These are phyloP conservation scores for Pulveroboletus ravenelii DNA, from an alignment of 768 basidiomycete genomes.

Conservation along the genomic window DNA sequence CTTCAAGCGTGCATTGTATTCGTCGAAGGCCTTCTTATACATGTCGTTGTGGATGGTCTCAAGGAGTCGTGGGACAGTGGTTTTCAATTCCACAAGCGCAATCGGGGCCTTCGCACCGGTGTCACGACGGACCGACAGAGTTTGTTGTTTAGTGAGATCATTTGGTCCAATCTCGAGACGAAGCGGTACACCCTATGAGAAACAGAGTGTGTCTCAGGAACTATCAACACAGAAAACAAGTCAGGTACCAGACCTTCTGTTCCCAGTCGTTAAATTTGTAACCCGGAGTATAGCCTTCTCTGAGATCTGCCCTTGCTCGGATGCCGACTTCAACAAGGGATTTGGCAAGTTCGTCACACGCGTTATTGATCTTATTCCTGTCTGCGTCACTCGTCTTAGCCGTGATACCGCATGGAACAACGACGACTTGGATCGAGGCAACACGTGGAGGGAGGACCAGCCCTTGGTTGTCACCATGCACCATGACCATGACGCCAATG, in stretches of 20 bases:
- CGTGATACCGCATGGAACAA: slow-evolving; percentile 95
- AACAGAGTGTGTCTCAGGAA: neutral
- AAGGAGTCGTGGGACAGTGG: slow-evolving; percentile 59
- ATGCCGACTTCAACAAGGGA: slow-evolving; percentile 68
- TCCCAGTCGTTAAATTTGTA: slow-evolving; percentile 99
- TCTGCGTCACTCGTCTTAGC: slow-evolving; percentile 70
- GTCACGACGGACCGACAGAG: slow-evolving; percentile 79
- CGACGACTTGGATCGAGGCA: slow-evolving; percentile 83
- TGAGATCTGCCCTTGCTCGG: slow-evolving; percentile 82
- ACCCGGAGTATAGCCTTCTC: slow-evolving; percentile 96
- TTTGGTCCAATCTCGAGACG: slow-evolving; percentile 96
- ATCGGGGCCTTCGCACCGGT: slow-evolving; percentile 59
- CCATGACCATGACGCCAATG: slow-evolving; percentile 99
- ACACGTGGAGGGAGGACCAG: slow-evolving; percentile 96
- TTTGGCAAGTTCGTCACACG: slow-evolving; percentile 73
- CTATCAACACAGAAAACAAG: neutral
- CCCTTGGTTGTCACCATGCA: slow-evolving; percentile 97
- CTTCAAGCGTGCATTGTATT: slow-evolving; percentile 67
- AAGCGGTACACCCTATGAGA: slow-evolving; percentile 81
- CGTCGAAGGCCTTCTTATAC: slow-evolving; percentile 71
- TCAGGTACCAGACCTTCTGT: slow-evolving; percentile 63
- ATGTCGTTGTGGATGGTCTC: slow-evolving; percentile 87
- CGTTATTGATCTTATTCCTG: slow-evolving; percentile 65
- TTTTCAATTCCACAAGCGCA: slow-evolving; percentile 43
- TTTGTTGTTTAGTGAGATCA: slow-evolving; percentile 80